Evolutionary conservation across 1,284 basidiomycete genomes (phyloP).

Genomic region (Thecaphora thlaspeos): DNA sequence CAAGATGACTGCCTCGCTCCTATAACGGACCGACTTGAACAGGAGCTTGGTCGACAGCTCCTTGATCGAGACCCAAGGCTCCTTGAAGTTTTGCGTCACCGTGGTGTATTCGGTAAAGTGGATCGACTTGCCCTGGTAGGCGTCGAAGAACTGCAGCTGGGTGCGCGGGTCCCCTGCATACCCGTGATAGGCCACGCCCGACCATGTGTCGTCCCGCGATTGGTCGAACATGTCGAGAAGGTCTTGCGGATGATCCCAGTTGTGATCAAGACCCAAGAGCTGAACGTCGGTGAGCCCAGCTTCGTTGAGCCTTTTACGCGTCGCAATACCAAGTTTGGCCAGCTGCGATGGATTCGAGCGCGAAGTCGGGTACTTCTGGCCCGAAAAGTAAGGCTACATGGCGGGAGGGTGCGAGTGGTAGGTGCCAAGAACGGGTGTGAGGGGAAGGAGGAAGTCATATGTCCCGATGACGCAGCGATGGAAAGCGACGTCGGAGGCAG

Average conservation of each 20-base stretch:
- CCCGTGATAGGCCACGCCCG: conserved; percentile 42
- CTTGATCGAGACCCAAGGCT: not conserved
- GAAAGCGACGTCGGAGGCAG: too few species aligned
- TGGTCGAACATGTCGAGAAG: conserved; percentile 27
- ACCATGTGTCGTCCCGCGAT: conserved; percentile 9
- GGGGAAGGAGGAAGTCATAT: not conserved
- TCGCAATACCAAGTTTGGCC: conserved; percentile 15
- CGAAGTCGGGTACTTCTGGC: conserved; percentile 29
- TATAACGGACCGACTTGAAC: not conserved
- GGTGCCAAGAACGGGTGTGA: not conserved
- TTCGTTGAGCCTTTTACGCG: conserved; percentile 17
- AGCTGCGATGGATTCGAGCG: conserved; percentile 15
- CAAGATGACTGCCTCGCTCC: not conserved
- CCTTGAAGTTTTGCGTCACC: not conserved
- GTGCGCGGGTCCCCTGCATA: conserved; percentile 27
- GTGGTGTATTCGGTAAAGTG: not conserved
- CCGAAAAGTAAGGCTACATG: conserved; percentile 27
- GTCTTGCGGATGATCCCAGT: conserved; percentile 31
- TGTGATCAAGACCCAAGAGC: conserved; percentile 30
- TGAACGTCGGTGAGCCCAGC: conserved; percentile 13
- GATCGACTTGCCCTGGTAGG: conserved; percentile 18
- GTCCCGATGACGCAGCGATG: not conserved
- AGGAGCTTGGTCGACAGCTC: not conserved
- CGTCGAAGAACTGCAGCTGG: conserved; percentile 22
- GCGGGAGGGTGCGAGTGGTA: too few species aligned